Evolutionary conservation across 2,329 filamentous ascomycete species (phyloP).

Genomic region (Fusarium sp.): DNA sequence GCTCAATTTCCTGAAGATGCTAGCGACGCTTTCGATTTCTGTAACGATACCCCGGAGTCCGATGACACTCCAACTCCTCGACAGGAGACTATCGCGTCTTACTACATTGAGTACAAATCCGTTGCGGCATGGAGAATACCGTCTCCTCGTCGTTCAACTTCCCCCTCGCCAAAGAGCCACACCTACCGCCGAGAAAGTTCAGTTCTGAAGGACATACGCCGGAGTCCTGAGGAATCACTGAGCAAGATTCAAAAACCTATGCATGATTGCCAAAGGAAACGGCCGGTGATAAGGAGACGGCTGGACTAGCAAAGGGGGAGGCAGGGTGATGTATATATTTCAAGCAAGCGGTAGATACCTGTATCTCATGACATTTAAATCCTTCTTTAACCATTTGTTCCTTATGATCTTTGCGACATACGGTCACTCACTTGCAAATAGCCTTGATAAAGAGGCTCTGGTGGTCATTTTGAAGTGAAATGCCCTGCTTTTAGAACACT

Average conservation of each 20-base stretch:
- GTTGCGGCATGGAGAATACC: conserved; percentile 52
- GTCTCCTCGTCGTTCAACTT: conserved; percentile 52
- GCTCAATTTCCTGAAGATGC: conserved; percentile 58
- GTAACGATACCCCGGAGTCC: conserved; percentile 57
- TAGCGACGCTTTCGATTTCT: conserved; percentile 53
- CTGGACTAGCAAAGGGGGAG: conserved; percentile 55
- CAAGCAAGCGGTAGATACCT: conserved; percentile 55
- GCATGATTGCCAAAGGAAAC: conserved; percentile 57
- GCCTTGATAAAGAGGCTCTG: conserved; percentile 20
- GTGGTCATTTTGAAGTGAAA: conserved; percentile 44
- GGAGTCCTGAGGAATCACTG: conserved; percentile 61
- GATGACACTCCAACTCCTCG: conserved; percentile 62
- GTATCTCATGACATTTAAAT: conserved; percentile 55
- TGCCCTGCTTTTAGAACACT: conserved; percentile 40
- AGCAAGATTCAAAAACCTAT: conserved; percentile 64
- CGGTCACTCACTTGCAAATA: conserved; percentile 37
- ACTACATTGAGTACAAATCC: conserved; percentile 56
- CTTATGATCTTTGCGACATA: conserved; percentile 25
- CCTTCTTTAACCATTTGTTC: conserved; percentile 41
- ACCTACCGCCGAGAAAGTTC: conserved; percentile 49
- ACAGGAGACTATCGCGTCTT: conserved; percentile 53
- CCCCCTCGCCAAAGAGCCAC: conserved; percentile 55
- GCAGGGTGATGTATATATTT: conserved; percentile 58
- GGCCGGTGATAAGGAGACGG: conserved; percentile 58
- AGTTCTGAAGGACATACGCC: conserved; percentile 53